Conservation (phyloP, 2,329 filamentous ascomycete genomes). For the Mycosphaerelloides madeirae region DNA sequence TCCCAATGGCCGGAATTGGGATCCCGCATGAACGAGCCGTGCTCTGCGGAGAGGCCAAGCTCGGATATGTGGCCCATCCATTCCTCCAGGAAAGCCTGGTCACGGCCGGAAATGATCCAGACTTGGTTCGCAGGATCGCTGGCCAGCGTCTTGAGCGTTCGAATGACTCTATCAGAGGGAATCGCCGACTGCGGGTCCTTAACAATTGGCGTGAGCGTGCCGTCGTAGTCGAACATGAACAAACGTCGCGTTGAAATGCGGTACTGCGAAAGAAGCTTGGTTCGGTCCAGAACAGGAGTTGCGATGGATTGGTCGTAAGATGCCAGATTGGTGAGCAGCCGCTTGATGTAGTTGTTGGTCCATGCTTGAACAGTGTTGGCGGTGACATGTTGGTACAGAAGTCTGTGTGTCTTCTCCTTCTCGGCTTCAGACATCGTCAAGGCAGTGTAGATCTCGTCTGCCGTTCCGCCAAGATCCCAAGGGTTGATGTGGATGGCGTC, state of each 20-base stretch:
- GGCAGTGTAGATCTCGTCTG: slow-evolving; percentile 74
- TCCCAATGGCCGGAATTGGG: slow-evolving; percentile 76
- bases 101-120: slow-evolving; percentile 97
- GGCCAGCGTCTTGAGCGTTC: slow-evolving; percentile 72
- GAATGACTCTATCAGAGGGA: slow-evolving; percentile 76
- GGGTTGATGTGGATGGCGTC: slow-evolving; percentile 95
- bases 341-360: slow-evolving; percentile 74
- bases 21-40: slow-evolving; percentile 88
- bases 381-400: slow-evolving; percentile 77
- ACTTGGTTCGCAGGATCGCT: slow-evolving; percentile 78
- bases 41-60: slow-evolving; percentile 92
- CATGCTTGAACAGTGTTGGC: slow-evolving; percentile 81
- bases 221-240: slow-evolving; percentile 99
- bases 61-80: slow-evolving; percentile 87
- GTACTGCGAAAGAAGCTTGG: slow-evolving; percentile 68
- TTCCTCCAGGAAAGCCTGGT: slow-evolving; percentile 84
- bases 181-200: slow-evolving; percentile 84
- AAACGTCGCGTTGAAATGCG: slow-evolving; percentile 69
- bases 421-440: slow-evolving; percentile 67
- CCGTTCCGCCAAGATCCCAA: slow-evolving; percentile 83
- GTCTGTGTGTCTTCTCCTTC: slow-evolving; percentile 64
- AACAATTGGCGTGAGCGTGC: slow-evolving; percentile 92
- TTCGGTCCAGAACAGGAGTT: slow-evolving; percentile 76
- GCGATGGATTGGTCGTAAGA: slow-evolving; percentile 69
- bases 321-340: slow-evolving; percentile 73